These are phyloP conservation scores for Beauveria sp. DNA, from an alignment of 2,329 filamentous ascomycete genomes.

Conservation along the genomic window DNA sequence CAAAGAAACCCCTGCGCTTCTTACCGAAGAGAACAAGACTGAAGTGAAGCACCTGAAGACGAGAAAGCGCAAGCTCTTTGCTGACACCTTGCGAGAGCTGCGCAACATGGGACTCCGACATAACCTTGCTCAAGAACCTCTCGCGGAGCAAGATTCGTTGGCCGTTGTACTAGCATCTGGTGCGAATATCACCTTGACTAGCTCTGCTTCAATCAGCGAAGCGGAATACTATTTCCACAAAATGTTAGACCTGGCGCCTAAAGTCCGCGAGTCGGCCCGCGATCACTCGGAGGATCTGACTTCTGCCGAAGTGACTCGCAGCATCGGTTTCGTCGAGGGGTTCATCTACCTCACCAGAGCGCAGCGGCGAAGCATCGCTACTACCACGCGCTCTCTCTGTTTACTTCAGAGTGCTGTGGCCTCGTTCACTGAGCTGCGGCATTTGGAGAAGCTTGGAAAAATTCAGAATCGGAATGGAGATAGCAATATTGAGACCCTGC, in stretches of 20 bases:
- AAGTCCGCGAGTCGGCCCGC: constrained; percentile 56
- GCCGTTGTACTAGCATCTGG: constrained; percentile 60
- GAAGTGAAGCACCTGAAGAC: constrained; percentile 82
- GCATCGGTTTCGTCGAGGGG: constrained; percentile 80
- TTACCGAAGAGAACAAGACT: constrained; percentile 82
- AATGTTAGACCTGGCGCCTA: constrained; percentile 64
- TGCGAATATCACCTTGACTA: constrained; percentile 27
- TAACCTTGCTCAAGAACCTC: constrained; percentile 66
- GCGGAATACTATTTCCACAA: constrained; percentile 73
- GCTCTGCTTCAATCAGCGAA: constrained; percentile 18
- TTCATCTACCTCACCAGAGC: constrained; percentile 59
- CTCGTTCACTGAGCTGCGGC: constrained; percentile 21
- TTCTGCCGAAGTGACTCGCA: constrained; percentile 68
- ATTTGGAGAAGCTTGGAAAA: constrained; percentile 22
- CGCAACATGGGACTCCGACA: constrained; percentile 84
- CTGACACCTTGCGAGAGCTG: constrained; percentile 75
- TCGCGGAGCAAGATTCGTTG: constrained; percentile 66
- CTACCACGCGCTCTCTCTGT: constrained; percentile 28
- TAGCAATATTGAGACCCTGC: constrained; percentile 20
- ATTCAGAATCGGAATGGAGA: constrained; percentile 16
- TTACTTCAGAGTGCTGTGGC: constrained; percentile 31
- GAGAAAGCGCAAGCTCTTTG: constrained; percentile 82
- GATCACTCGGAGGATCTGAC: constrained; percentile 83
- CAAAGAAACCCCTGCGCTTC: constrained; percentile 70
- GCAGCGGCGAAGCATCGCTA: constrained; percentile 48